Conservation (phyloP, 345 rosid genomes). For the Hibiscus tridactylites region DNA sequence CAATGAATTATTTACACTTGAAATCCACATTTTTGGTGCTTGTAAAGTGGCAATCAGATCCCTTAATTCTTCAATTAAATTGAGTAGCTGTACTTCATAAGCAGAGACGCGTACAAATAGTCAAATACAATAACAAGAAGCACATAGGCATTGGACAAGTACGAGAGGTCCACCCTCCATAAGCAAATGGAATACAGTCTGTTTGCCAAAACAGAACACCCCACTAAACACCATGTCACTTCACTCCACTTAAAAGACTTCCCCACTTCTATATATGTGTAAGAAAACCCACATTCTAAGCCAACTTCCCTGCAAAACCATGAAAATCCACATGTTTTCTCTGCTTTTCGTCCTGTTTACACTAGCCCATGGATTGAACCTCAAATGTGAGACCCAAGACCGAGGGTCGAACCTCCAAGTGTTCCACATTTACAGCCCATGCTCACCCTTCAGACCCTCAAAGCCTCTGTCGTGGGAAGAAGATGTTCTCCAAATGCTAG, state of each 20-base stretch:
- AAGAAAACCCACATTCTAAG: background rate
- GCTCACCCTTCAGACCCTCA: conserved; percentile 58
- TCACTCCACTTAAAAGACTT: background rate
- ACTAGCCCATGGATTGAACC: conserved; percentile 29
- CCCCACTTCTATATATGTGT: conserved; percentile 9
- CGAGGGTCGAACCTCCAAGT: conserved; percentile 61
- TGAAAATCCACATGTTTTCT: conserved; percentile 23
- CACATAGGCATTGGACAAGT: background rate
- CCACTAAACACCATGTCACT: conserved; percentile 15
- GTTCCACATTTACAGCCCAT: conserved; percentile 66
- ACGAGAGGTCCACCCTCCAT: conserved; percentile 18
- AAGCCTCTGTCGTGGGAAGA: conserved; percentile 70
- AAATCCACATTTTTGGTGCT: background rate
- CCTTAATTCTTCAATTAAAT: background rate
- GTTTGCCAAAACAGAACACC: conserved; percentile 22
- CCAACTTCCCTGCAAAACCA: conserved; percentile 7
- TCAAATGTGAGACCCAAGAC: conserved; percentile 39
- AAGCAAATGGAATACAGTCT: conserved; percentile 61
- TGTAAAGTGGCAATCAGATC: background rate
- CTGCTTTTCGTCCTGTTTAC: conserved; percentile 21
- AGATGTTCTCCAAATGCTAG: conserved; percentile 52
- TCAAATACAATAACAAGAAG: background rate
- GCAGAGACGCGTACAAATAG: background rate
- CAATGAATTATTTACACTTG: too few species aligned
- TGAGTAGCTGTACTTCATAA: background rate